These are phyloP conservation scores for Cronartium quercuum DNA, from an alignment of 1,284 basidiomycete species.

Conservation along the genomic window DNA sequence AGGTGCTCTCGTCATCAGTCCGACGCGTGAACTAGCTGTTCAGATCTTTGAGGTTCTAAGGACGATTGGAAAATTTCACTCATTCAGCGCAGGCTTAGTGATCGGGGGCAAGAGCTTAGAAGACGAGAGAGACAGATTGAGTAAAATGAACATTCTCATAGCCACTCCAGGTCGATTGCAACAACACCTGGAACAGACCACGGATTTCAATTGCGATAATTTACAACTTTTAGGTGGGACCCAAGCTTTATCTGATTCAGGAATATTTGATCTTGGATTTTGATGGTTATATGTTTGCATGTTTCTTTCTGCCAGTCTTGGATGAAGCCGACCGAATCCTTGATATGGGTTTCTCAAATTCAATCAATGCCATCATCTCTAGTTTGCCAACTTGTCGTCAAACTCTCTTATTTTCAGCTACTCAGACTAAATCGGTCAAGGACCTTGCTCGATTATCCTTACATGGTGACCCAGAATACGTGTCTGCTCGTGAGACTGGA, in stretches of 20 bases:
- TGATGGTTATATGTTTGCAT: neutral
- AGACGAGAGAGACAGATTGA: slow-evolving; percentile 79
- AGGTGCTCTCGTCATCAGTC: slow-evolving; percentile 87
- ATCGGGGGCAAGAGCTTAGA: slow-evolving; percentile 95
- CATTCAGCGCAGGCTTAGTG: slow-evolving; percentile 87
- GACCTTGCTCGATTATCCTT: slow-evolving; percentile 86
- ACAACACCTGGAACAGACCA: slow-evolving; percentile 97
- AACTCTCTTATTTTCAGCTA: slow-evolving; percentile 93
- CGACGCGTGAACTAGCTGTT: slow-evolving; percentile 89
- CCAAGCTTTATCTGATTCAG: neutral
- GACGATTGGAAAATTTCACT: slow-evolving; percentile 81
- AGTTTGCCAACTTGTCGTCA: slow-evolving; percentile 68
- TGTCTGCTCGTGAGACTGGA: slow-evolving; percentile 53
- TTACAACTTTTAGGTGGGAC: slow-evolving; percentile 78
- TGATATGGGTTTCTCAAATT: slow-evolving; percentile 89
- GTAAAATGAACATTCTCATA: slow-evolving; percentile 93
- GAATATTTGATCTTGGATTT: slow-evolving; percentile 22
- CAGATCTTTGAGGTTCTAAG: slow-evolving; percentile 95
- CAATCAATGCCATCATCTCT: slow-evolving; percentile 78
- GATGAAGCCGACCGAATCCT: slow-evolving; percentile 96
- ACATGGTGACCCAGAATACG: slow-evolving; percentile 65
- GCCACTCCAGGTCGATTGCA: slow-evolving; percentile 90
- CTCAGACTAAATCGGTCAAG: slow-evolving; percentile 83
- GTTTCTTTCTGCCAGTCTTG: slow-evolving; percentile 58
- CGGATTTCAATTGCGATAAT: slow-evolving; percentile 85